These are phyloP conservation scores for Coniella lustricola DNA, from an alignment of 2,329 filamentous ascomycete species.

Conservation along the genomic window DNA sequence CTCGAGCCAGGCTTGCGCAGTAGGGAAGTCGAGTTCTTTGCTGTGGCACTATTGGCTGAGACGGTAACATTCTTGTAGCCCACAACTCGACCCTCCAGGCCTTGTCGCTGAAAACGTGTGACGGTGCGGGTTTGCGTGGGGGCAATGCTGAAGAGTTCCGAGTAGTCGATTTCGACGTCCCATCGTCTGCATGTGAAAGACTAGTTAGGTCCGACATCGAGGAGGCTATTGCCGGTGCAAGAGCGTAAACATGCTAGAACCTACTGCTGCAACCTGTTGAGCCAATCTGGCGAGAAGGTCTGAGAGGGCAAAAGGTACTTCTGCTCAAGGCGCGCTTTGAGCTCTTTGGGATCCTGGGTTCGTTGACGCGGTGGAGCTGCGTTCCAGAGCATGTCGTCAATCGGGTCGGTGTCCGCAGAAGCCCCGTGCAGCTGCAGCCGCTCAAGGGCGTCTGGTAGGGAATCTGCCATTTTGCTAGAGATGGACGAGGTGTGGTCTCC, in stretches of 20 bases:
- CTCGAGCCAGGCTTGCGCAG: conserved; percentile 77
- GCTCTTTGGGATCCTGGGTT: conserved; percentile 49
- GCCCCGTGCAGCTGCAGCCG: conserved; percentile 37
- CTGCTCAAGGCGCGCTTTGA: conserved; percentile 65
- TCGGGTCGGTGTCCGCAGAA: conserved; percentile 27
- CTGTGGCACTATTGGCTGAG: conserved; percentile 79
- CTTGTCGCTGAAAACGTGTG: conserved; percentile 84
- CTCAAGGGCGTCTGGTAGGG: conserved; percentile 42
- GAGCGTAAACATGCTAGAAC: conserved; percentile 14
- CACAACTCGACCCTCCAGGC: conserved; percentile 84
- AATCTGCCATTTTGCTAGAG: conserved; percentile 21
- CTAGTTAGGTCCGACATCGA: conserved; percentile 3
- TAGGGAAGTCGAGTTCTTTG: conserved; percentile 91
- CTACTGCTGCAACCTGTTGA: conserved; percentile 78
- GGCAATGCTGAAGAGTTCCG: conserved; percentile 78
- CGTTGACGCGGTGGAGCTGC: conserved; percentile 34
- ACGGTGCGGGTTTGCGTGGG: conserved; percentile 93
- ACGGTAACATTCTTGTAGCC: conserved; percentile 93
- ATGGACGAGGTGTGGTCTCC: neutral
- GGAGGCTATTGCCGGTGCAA: neutral
- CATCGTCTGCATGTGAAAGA: conserved; percentile 42
- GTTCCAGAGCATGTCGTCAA: conserved; percentile 53
- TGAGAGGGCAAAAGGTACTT: conserved; percentile 74
- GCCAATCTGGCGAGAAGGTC: conserved; percentile 75
- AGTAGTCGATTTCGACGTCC: conserved; percentile 74